Conservation (phyloP, 495 filamentous ascomycete genomes). For the Penicillium tannophilum region DNA sequence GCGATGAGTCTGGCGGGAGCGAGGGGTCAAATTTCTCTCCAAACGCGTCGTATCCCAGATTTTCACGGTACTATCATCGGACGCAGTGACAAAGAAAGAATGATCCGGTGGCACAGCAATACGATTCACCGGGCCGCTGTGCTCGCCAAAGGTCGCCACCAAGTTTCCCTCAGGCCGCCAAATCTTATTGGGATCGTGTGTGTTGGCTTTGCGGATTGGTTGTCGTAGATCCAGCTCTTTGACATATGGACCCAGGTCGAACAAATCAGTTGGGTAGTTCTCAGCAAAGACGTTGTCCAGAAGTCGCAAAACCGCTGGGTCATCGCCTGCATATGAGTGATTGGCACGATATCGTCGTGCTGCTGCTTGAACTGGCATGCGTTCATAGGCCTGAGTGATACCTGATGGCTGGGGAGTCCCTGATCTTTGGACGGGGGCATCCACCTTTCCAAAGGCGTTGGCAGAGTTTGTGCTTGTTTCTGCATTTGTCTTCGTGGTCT, state of each 20-base stretch:
- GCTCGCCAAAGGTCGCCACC: constrained; percentile 86
- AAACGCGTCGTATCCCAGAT: constrained; percentile 91
- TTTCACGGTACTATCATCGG: constrained; percentile 89
- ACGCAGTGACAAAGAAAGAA: constrained; percentile 89
- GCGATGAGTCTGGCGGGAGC: constrained; percentile 83
- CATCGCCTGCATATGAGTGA: constrained; percentile 84
- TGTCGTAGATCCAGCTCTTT: constrained; percentile 64
- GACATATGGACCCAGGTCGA: constrained; percentile 75
- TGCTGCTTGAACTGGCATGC: constrained; percentile 22
- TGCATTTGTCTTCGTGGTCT: constrained; percentile 74
- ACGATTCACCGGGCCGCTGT: constrained; percentile 78
- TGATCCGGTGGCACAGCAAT: constrained; percentile 88
- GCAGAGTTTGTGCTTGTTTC: constrained; percentile 83
- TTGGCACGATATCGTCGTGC: constrained; percentile 44
- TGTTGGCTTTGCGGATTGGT: constrained; percentile 62
- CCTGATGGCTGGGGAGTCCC: constrained; percentile 29
- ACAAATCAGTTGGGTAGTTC: constrained; percentile 78
- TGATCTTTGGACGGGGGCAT: constrained; percentile 60
- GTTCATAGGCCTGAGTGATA: constrained; percentile 37
- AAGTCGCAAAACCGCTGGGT: constrained; percentile 83
- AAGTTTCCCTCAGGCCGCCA: constrained; percentile 87
- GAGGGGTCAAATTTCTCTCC: constrained; percentile 84
- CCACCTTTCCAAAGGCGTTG: constrained; percentile 83
- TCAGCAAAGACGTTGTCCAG: constrained; percentile 88
- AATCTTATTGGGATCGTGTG: constrained; percentile 50